A percentile compares a stretch with the other conserved stretches of the same genome.
phyloP scores from a whole-genome alignment of 1,139 yeast genomes.

The Lipomyces yarrowii region DNA sequence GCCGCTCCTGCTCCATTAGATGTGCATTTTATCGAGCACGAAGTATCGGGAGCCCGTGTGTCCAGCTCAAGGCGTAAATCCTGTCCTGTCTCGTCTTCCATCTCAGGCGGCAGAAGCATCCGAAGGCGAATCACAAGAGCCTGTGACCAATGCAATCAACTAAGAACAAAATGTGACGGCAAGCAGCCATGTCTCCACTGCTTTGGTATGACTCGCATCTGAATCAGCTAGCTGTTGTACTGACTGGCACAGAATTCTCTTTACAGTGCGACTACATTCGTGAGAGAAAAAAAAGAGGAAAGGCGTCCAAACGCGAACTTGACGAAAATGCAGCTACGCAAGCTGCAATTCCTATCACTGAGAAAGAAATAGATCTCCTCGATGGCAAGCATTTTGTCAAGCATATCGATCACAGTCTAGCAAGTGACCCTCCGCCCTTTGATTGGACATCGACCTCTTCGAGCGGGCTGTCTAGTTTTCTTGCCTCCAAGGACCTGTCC shows the following conservation, averaged over 20 bases:
- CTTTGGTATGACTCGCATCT: constrained; percentile 32
- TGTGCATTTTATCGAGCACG: not conserved
- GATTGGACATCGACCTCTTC: not conserved
- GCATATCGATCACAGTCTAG: not conserved
- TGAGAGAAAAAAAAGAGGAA: constrained; percentile 47
- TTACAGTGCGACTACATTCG: constrained; percentile 45
- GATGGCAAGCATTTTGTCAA: not conserved
- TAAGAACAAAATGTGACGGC: constrained; percentile 49
- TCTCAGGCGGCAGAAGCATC: constrained; percentile 7
- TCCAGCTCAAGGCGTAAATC: not conserved
- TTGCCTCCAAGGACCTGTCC: not conserved
- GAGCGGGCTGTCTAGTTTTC: not conserved
- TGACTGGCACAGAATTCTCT: constrained; percentile 30
- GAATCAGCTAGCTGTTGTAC: not conserved
- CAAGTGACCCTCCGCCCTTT: not conserved
- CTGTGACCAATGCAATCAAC: constrained; percentile 48
- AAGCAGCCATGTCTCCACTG: constrained; percentile 47
- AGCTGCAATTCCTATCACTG: not conserved
- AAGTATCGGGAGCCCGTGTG: not conserved
- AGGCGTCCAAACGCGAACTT: constrained; percentile 41
- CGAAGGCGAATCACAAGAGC: constrained; percentile 42
- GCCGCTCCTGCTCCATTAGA: not conserved
- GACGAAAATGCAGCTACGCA: constrained; percentile 31
- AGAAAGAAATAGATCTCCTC: not conserved
- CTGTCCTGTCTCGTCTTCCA: not conserved